phyloP scores from a whole-genome alignment of 306 rosid genomes.

The Sindora glabra region DNA sequence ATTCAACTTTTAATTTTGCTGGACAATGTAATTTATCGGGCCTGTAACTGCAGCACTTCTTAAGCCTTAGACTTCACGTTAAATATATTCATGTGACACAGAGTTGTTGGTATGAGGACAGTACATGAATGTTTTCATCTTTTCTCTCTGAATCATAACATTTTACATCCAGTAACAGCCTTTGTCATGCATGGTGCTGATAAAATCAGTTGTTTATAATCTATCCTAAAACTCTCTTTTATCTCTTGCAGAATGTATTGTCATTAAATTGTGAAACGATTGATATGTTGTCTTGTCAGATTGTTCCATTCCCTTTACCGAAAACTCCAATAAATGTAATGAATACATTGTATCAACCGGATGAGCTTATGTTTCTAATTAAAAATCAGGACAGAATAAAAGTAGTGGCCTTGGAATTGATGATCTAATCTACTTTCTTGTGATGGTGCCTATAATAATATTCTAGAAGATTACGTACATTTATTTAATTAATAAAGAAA shows the following conservation, averaged over 20 bases:
- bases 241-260: not conserved
- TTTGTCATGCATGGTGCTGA: slow-evolving; percentile 3
- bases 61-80: not conserved
- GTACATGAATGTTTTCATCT: not conserved
- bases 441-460: not conserved
- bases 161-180: not conserved
- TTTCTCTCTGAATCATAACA: not conserved
- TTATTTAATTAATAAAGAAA: not conserved
- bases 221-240: not conserved
- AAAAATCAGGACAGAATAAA: not conserved
- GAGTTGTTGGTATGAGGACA: not conserved
- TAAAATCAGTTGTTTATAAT: not conserved
- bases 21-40: not conserved
- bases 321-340: not conserved
- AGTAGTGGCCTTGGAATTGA: not conserved
- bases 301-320: not conserved
- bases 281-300: not conserved
- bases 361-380: not conserved
- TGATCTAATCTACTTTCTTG: slow-evolving; percentile 7
- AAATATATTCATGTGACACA: not conserved
- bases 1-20: slow-evolving; percentile 13
- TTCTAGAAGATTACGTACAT: no score
- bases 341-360: not conserved
- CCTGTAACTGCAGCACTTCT: not conserved
- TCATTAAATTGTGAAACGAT: not conserved